A percentile compares a stretch with the other conserved stretches of the same genome.
Conservation (phyloP, 2,329 filamentous ascomycete genomes). For the Stemphylium vesicarium region DNA sequence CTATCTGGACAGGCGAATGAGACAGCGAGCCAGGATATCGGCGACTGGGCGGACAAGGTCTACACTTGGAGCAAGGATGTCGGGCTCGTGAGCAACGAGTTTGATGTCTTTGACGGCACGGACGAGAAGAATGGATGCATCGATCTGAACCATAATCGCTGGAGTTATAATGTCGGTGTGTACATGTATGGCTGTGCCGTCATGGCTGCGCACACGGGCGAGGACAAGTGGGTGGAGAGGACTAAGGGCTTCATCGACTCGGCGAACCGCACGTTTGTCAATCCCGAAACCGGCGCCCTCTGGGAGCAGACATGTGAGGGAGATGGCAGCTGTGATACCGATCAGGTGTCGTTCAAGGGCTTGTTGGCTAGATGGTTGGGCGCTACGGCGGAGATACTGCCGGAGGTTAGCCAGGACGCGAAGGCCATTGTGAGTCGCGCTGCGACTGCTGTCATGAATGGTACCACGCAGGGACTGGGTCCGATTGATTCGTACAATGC, state of each 20-base stretch:
- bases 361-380: constrained; percentile 38
- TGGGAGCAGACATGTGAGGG: constrained; percentile 69
- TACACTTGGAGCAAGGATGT: constrained; percentile 62
- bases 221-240: constrained; percentile 27
- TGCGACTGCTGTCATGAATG: constrained; percentile 15
- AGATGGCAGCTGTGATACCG: constrained; percentile 63
- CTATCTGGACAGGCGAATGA: constrained; percentile 70
- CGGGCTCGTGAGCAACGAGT: constrained; percentile 57
- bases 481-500: constrained; percentile 24
- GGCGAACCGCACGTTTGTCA: constrained; percentile 33
- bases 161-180: constrained; percentile 59
- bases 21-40: constrained; percentile 47
- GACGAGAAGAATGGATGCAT: constrained; percentile 52
- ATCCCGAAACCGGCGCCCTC: constrained; percentile 25
- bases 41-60: constrained; percentile 65
- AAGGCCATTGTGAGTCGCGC: constrained; percentile 18
- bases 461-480: constrained; percentile 5
- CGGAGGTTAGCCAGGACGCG: constrained; percentile 23
- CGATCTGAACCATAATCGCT: constrained; percentile 51
- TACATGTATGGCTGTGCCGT: constrained; percentile 57
- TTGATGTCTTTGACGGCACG: constrained; percentile 61
- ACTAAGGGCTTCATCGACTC: constrained; percentile 46
- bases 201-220: constrained; percentile 29
- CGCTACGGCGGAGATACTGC: constrained; percentile 28
- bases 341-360: constrained; percentile 73